phyloP scores from a whole-genome alignment of 2,329 filamentous ascomycete genomes.

The Beauveria medogensis region DNA sequence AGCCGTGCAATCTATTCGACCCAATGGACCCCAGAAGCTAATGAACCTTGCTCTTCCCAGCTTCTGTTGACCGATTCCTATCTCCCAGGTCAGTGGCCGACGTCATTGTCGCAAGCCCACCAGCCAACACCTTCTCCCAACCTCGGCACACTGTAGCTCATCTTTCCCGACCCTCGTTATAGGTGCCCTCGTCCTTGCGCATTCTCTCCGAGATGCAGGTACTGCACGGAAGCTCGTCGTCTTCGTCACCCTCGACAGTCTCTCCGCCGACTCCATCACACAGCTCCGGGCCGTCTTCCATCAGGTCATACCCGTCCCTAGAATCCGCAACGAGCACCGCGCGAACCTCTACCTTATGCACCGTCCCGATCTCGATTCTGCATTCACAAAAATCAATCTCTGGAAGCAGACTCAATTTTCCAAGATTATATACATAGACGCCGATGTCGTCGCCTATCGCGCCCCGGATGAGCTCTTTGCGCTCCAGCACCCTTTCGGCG shows the following conservation, averaged over 20 bases:
- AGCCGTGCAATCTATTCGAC: background rate
- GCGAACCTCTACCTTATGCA: conserved; percentile 88
- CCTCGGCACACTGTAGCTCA: conserved; percentile 15
- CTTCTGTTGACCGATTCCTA: conserved; percentile 89
- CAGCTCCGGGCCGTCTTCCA: conserved; percentile 83
- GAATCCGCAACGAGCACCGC: conserved; percentile 67
- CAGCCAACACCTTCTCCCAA: conserved; percentile 11
- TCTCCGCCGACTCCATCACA: conserved; percentile 66
- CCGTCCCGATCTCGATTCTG: conserved; percentile 78
- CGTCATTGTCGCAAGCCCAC: conserved; percentile 11
- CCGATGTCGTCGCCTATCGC: conserved; percentile 83
- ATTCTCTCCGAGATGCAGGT: conserved; percentile 86
- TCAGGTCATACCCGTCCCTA: conserved; percentile 75
- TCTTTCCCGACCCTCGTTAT: conserved; percentile 6
- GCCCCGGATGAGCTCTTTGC: conserved; percentile 90
- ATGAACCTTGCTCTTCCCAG: conserved; percentile 36
- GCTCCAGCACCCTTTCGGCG: conserved; percentile 49
- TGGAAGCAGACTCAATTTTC: conserved; percentile 88
- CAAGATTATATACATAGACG: conserved; percentile 90
- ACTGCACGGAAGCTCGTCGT: conserved; percentile 79
- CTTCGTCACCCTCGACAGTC: conserved; percentile 71
- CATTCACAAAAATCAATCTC: conserved; percentile 92
- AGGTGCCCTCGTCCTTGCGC: conserved; percentile 90
- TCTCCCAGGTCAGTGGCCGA: conserved; percentile 62
- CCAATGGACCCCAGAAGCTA: background rate